Evolutionary conservation across 805 yeast genomes (phyloP), one percentile per base, ranked within the genome.

Genomic region (Metschnikowia rubicola): DNA sequence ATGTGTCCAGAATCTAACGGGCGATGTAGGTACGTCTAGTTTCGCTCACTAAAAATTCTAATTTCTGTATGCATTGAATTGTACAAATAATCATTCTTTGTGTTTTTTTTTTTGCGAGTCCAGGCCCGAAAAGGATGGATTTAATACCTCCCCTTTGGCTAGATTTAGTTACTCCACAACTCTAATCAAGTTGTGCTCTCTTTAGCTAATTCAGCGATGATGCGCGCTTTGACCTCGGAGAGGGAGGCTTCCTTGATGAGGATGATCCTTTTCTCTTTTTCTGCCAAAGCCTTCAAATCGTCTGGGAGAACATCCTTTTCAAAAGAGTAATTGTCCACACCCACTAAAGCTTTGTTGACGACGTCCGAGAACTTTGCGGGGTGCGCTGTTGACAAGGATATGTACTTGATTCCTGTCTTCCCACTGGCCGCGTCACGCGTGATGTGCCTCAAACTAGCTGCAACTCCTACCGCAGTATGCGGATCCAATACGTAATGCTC

Each of bases 321-420:
- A 62, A 94, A 94, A 4, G 90, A 81, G 71, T 94, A 94, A 17
- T 81, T 90, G 10, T 76, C 79, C 51, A 81, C 76, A 1, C 75
- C 76, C 39, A 68, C 63, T 55, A 94, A 75, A 3, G 98, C 89
- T 58, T 78, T 71, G 66, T 91, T 85, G 26, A 94, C 99, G 42
- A 96, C 99, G 53, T 89, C 97, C 26, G 96, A 88, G 62, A 94
- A 94, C 71, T 94, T 94, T 51, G 99, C 99, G 37, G 99, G 99
- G 66, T 94, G 99, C 8, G 99, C 99, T 40, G 99, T 94, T 10
- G 97, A 86, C 48, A 94, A 79, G 5, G 96, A 86, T 38, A 94
- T 77, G 62, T 78, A 78, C 46, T 79, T 73, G 35, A 75, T 67
- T 29, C 71, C 62, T 19, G 66, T 49, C 9, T 52, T 60, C 34